Conservation (phyloP, 345 rosid species). For the Brassica juncea region DNA sequence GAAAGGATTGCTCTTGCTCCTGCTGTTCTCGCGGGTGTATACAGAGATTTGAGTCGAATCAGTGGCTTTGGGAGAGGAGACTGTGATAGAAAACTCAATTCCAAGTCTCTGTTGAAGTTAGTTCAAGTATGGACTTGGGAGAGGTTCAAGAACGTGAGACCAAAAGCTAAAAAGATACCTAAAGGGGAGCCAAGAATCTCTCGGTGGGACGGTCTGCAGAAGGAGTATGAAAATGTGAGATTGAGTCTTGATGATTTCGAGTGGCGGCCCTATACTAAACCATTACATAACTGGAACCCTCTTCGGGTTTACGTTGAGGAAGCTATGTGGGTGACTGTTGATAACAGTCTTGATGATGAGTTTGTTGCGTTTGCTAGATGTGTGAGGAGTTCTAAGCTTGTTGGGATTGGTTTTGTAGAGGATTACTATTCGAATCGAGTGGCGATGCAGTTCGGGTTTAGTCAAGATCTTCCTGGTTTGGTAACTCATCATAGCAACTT, state of each 20-base stretch:
- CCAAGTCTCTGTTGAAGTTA: not conserved
- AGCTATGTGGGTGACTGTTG: constrained; percentile 33
- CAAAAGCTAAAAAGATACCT: not conserved
- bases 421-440: constrained; percentile 57
- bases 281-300: not conserved
- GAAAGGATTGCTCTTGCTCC: constrained; percentile 49
- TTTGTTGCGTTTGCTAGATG: constrained; percentile 39
- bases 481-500: not conserved
- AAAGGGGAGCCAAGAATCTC: not conserved
- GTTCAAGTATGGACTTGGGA: not conserved
- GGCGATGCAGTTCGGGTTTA: constrained; percentile 62
- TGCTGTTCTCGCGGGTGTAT: constrained; percentile 38
- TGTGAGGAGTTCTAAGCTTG: constrained; percentile 46
- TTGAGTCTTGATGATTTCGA: not conserved
- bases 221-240: not conserved
- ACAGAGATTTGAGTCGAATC: not conserved
- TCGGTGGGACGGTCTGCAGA: not conserved
- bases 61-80: too few species aligned
- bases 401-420: constrained; percentile 45
- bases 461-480: constrained; percentile 53
- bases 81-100: too few species aligned
- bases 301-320: constrained; percentile 20
- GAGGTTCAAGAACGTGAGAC: not conserved
- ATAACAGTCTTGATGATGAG: not conserved
- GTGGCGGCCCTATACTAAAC: not conserved